Base-by-base conservation (phyloP, 2,329 filamentous ascomycete genomes). In the Elsinoe perseae region DNA sequence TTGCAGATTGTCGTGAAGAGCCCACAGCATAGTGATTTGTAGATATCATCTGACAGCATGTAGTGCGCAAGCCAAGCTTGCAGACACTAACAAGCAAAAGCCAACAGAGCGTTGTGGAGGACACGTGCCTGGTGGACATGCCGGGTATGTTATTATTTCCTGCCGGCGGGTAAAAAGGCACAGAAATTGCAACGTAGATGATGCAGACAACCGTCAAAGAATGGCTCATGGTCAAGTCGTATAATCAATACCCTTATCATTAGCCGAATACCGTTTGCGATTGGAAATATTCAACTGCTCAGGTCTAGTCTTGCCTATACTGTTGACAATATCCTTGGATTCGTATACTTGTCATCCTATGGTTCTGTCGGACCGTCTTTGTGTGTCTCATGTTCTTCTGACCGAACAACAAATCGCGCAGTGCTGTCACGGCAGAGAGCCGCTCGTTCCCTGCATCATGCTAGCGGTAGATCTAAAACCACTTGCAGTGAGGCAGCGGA, bases 381-480 rank as follows among this genome's bases (percentile, higher is more conserved):
- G 30, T 28, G 1, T 38, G 48, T 52, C 48, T 52, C 48, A 52
- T 20, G 43, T 16, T 28, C 25, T 25, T 23, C 30, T 12, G 14
- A 23, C 40, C 12, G 40, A 50, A 2, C 25, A 23, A 52, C 28
- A 52, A 52, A 52, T 52, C 48, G 48, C 48, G 48, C 48, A 52
- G 9, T 52, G 10, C 48, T 52, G 48, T 52, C 28, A 52, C 28
- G 48, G 48, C 48, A 32, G 16, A 20, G 48, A 52, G 48, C 48
- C 48, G 48, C 48, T 52, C 48, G 48, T 52, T 38, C 48, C 48
- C 48, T 52, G 48, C 48, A 34, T 28, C 28, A 32, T 34, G 18
- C 48, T 52, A 52, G 48, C 48, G 48, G 48, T 21, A 38, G 48
- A 36, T 38, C 48, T 38, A 36, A 52, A 28, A 38, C 48, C 18